Percentiles rank a stretch among this genome's conserved stretches.
phyloP scores from a whole-genome alignment of 2,329 filamentous ascomycete genomes.

The Aspergillus oerlinghausenensis region DNA sequence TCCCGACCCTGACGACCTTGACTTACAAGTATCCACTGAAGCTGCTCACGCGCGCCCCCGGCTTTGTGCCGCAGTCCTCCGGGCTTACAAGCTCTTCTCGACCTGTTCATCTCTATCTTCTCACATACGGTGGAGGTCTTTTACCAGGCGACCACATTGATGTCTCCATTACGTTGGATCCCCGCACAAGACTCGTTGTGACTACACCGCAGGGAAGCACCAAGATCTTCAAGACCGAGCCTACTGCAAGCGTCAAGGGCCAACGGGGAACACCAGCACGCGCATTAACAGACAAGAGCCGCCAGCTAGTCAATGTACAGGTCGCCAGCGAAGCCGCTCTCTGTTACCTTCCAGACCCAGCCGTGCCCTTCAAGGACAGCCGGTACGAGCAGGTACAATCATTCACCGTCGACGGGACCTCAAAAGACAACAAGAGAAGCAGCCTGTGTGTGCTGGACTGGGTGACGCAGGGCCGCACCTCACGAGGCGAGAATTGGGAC shows the following conservation, averaged over 20 bases:
- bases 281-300: constrained; percentile 35
- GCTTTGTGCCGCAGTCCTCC: constrained; percentile 51
- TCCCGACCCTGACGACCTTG: constrained; percentile 67
- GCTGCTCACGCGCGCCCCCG: constrained; percentile 73
- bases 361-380: constrained; percentile 82
- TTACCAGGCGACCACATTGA: constrained; percentile 81
- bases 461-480: constrained; percentile 83
- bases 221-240: constrained; percentile 83
- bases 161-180: constrained; percentile 63
- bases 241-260: constrained; percentile 20
- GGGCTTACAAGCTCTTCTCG: constrained; percentile 31
- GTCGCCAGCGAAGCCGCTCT: constrained; percentile 49
- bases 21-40: constrained; percentile 94
- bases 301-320: constrained; percentile 47
- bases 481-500: constrained; percentile 85
- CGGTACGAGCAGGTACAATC: constrained; percentile 79
- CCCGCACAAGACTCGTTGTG: constrained; percentile 60
- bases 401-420: constrained; percentile 56
- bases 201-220: constrained; percentile 72
- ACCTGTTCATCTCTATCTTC: constrained; percentile 76
- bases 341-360: constrained; percentile 77
- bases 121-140: constrained; percentile 92
- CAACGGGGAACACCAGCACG: constrained; percentile 37
- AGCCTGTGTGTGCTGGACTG: constrained; percentile 82
- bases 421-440: constrained; percentile 38